Percentiles rank a stretch among this genome's conserved stretches.
Conservation (phyloP, 805 yeast species). For the Barnettozyma salicaria region DNA sequence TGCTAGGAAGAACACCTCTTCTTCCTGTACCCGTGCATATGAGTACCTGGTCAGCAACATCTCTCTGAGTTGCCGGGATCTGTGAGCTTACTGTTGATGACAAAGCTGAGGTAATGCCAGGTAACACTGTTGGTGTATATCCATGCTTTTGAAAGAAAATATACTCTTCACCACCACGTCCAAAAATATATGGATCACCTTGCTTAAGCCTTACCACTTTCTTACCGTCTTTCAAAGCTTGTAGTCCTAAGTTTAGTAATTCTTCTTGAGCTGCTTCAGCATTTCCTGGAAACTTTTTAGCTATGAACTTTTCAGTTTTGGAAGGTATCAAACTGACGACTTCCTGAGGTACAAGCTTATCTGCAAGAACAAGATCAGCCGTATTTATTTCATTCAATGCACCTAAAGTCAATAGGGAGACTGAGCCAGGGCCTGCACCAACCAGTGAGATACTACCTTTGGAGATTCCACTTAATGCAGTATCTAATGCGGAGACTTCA, state of each 20-base stretch:
- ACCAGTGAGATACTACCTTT: slow-evolving; percentile 71
- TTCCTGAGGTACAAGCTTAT: slow-evolving; percentile 85
- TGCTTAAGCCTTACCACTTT: slow-evolving; percentile 87
- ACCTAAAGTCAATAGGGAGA: slow-evolving; percentile 74
- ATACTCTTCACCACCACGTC: slow-evolving; percentile 93
- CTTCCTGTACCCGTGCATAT: slow-evolving; percentile 95
- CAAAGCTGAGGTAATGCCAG: slow-evolving; percentile 86
- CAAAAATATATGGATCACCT: slow-evolving; percentile 95
- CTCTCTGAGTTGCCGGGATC: slow-evolving; percentile 89
- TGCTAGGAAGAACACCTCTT: slow-evolving; percentile 69
- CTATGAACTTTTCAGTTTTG: slow-evolving; percentile 71
- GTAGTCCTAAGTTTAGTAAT: slow-evolving; percentile 64
- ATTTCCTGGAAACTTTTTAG: slow-evolving; percentile 93
- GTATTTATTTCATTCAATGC: slow-evolving; percentile 74
- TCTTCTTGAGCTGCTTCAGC: slow-evolving; percentile 93
- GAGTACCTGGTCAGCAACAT: slow-evolving; percentile 85
- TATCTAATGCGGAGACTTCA: not conserved
- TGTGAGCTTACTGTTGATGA: slow-evolving; percentile 79
- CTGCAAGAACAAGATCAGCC: slow-evolving; percentile 85
- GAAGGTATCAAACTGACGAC: slow-evolving; percentile 79
- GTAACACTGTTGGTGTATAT: slow-evolving; percentile 64
- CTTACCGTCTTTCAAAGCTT: slow-evolving; percentile 56
- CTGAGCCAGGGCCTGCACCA: slow-evolving; percentile 92
- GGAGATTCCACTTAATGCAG: not conserved
- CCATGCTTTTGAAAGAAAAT: slow-evolving; percentile 64